Evolutionary conservation across 2,329 filamentous ascomycete species (phyloP).

Genomic region (Trichoderma polysporum): DNA sequence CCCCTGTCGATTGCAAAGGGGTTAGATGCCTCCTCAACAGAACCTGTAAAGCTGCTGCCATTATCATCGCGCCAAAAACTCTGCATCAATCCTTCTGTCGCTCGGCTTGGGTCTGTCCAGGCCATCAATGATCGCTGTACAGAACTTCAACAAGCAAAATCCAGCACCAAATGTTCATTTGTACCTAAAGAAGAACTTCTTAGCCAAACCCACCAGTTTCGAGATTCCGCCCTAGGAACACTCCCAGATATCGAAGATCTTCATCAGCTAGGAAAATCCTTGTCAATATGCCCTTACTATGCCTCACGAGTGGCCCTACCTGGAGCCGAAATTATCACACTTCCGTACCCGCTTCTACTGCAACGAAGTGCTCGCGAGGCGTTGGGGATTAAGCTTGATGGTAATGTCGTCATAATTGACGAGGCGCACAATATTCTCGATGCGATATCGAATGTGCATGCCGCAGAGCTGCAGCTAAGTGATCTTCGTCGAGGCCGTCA

Average conservation of each 20-base stretch:
- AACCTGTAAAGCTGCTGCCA: slow-evolving; percentile 72
- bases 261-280: slow-evolving; percentile 69
- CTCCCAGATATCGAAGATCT: slow-evolving; percentile 94
- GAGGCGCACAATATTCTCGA: slow-evolving; percentile 99
- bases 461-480: slow-evolving; percentile 68
- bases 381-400: slow-evolving; percentile 79
- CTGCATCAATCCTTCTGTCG: slow-evolving; percentile 86
- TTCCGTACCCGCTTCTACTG: slow-evolving; percentile 87
- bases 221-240: slow-evolving; percentile 78
- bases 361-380: slow-evolving; percentile 87
- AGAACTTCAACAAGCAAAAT: slow-evolving; percentile 75
- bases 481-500: slow-evolving; percentile 72
- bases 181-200: slow-evolving; percentile 77
- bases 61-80: slow-evolving; percentile 82
- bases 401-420: slow-evolving; percentile 91
- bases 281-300: slow-evolving; percentile 92
- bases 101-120: slow-evolving; percentile 65
- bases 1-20: slow-evolving; percentile 42
- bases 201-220: slow-evolving; percentile 71
- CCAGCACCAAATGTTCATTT: slow-evolving; percentile 65
- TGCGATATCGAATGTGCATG: slow-evolving; percentile 83
- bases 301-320: slow-evolving; percentile 84
- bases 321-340: slow-evolving; percentile 81
- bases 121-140: slow-evolving; percentile 93
- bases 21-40: slow-evolving; percentile 27